Percentiles rank a stretch among this genome's conserved stretches.
Conservation (phyloP, 2,329 filamentous ascomycete genomes). For the Corinectria fuckeliana region DNA sequence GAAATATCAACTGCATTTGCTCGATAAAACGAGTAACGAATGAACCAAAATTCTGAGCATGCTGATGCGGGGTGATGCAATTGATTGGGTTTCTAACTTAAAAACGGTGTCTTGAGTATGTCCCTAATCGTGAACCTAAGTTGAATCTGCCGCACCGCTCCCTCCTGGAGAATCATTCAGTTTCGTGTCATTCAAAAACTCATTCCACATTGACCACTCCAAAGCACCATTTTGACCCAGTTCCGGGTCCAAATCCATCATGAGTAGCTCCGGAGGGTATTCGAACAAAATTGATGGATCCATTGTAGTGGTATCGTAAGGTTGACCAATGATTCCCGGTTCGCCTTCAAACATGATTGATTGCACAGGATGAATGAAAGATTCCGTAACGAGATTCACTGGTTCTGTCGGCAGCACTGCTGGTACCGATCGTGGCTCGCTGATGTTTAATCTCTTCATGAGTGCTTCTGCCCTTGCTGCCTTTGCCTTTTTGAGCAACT, state of each 20-base stretch:
- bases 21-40: constrained; percentile 57
- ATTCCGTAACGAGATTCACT: neutral
- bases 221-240: constrained; percentile 31
- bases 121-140: constrained; percentile 16
- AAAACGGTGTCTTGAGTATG: constrained; percentile 16
- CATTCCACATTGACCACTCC: constrained; percentile 51
- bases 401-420: constrained; percentile 1
- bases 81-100: constrained; percentile 37
- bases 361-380: constrained; percentile 1
- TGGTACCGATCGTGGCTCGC: constrained; percentile 4
- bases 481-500: constrained; percentile 57
- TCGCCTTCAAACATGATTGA: neutral
- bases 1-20: constrained; percentile 66
- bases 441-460: constrained; percentile 35
- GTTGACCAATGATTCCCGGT: constrained; percentile 12
- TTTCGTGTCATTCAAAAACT: constrained; percentile 51
- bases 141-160: constrained; percentile 31
- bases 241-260: constrained; percentile 31
- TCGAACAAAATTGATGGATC: constrained; percentile 41
- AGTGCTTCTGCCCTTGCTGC: constrained; percentile 45
- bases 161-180: constrained; percentile 41
- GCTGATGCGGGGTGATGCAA: constrained; percentile 38
- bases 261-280: constrained; percentile 35
- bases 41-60: constrained; percentile 48
- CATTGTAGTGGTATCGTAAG: constrained; percentile 38